Conservation (phyloP, 495 filamentous ascomycete genomes). For the Saxophila tyrrhenica region DNA sequence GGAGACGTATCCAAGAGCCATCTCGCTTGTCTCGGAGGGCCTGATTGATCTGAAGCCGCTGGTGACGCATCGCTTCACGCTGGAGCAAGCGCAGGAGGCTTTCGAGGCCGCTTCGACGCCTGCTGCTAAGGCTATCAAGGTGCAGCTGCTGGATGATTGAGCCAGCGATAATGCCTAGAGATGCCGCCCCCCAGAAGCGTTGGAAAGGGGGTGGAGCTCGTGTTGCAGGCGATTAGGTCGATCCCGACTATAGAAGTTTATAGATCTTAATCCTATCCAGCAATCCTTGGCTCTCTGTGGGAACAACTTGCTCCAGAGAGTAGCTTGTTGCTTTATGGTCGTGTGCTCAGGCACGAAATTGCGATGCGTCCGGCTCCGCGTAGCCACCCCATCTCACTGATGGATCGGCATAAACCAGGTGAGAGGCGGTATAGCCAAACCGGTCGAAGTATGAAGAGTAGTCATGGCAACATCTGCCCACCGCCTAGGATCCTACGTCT, state of each 20-base stretch:
- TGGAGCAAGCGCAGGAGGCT: constrained; percentile 18
- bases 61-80: constrained; percentile 19
- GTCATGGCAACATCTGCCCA: neutral
- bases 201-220: too few species aligned
- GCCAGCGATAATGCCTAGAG: too few species aligned
- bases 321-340: too few species aligned
- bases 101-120: constrained; percentile 18
- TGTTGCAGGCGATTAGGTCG: too few species aligned
- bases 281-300: constrained; percentile 5
- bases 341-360: too few species aligned
- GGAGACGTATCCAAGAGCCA: constrained; percentile 22
- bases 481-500: neutral
- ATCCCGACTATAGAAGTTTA: neutral
- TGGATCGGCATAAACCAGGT: too few species aligned
- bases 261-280: constrained; percentile 12
- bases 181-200: too few species aligned
- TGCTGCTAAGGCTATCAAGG: constrained; percentile 15
- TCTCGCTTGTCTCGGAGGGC: constrained; percentile 19
- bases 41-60: constrained; percentile 21
- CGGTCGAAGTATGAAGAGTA: constrained; percentile 4
- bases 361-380: too few species aligned
- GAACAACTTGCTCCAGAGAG: constrained; percentile 7
- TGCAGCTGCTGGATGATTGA: constrained; percentile 23
- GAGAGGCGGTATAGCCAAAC: too few species aligned
- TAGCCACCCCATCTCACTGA: too few species aligned